Conservation (phyloP, 257 asterid species). For the Solanum corneliomulleri region DNA sequence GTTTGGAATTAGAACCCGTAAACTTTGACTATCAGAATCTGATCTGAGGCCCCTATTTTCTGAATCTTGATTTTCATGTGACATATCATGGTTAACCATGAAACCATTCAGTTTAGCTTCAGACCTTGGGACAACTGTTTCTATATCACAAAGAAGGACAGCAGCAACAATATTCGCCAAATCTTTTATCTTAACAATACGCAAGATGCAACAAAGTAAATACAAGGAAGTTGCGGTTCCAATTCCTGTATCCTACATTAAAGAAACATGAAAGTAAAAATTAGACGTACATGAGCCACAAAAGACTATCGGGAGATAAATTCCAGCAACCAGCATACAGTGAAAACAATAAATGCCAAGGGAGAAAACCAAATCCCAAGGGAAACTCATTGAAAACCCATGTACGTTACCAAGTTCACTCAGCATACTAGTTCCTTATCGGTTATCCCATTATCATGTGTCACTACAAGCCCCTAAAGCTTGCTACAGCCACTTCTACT, state of each 20-base stretch:
- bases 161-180: slow-evolving; percentile 86
- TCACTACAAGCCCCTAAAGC: not conserved
- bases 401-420: not conserved
- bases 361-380: not conserved
- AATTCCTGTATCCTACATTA: slow-evolving; percentile 60
- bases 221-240: slow-evolving; percentile 73
- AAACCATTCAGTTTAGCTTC: slow-evolving; percentile 62
- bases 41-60: slow-evolving; percentile 10
- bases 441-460: not conserved
- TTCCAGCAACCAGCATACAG: not conserved
- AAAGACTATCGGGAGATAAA: not conserved
- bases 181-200: slow-evolving; percentile 92
- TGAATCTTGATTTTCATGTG: slow-evolving; percentile 20
- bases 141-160: slow-evolving; percentile 64
- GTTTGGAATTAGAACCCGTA: slow-evolving; percentile 20
- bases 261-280: slow-evolving; percentile 17
- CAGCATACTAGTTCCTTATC: not conserved
- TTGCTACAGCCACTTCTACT: not conserved
- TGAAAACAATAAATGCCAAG: not conserved
- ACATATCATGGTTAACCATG: slow-evolving; percentile 21
- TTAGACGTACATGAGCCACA: not conserved
- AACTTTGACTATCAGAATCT: slow-evolving; percentile 21
- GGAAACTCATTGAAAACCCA: not conserved
- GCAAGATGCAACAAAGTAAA: slow-evolving; percentile 94
- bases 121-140: slow-evolving; percentile 27